Conservation (phyloP, 2,329 filamentous ascomycete genomes). For the Epichloe scottii region DNA sequence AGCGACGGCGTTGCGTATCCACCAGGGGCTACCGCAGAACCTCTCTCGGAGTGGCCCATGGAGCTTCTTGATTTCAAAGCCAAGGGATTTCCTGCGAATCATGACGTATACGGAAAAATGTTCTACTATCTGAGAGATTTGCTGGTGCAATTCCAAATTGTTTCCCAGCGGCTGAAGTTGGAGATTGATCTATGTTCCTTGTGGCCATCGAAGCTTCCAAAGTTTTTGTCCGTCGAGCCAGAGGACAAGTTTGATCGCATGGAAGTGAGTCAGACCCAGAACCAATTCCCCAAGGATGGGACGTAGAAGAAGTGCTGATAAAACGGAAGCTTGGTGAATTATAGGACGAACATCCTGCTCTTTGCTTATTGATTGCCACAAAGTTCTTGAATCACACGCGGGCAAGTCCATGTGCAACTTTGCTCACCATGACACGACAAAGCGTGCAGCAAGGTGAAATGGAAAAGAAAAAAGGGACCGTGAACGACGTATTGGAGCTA, state of each 20-base stretch:
- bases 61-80: constrained; percentile 10
- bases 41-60: constrained; percentile 17
- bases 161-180: background rate
- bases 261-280: constrained; percentile 5
- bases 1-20: background rate
- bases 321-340: constrained; percentile 9
- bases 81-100: constrained; percentile 6
- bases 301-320: background rate
- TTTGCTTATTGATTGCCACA: constrained; percentile 3
- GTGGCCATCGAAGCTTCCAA: background rate
- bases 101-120: constrained; percentile 18
- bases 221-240: background rate
- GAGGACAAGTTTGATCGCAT: constrained; percentile 8
- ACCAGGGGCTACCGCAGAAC: constrained; percentile 9
- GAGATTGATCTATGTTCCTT: background rate
- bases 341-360: constrained; percentile 8
- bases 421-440: constrained; percentile 10
- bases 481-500: background rate
- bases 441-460: background rate
- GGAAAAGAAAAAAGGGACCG: background rate
- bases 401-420: constrained; percentile 14
- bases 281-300: no score
- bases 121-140: constrained; percentile 14
- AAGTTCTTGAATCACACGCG: constrained; percentile 12
- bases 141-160: constrained; percentile 12